Percentiles rank a stretch among this genome's conserved stretches.
phyloP scores from a whole-genome alignment of 306 rosid species.

The Dalbergia cochinchinensis region DNA sequence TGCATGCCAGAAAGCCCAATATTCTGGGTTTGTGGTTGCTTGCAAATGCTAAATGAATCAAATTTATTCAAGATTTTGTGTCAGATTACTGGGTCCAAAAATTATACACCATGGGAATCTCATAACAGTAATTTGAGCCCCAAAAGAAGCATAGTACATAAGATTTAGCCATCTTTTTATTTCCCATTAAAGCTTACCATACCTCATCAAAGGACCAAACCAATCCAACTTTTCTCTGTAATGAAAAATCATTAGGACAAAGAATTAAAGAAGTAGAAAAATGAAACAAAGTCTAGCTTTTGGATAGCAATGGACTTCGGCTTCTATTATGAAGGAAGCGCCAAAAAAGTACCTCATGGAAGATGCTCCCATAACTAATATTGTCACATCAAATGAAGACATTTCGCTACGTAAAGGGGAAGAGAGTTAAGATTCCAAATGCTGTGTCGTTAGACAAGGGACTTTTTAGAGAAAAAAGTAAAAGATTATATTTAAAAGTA shows the following conservation, averaged over 20 bases:
- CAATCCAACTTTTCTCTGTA: conserved; percentile 47
- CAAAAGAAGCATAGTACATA: conserved; percentile 42
- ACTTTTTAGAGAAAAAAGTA: not conserved
- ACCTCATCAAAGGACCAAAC: conserved; percentile 47
- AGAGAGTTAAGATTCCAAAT: conserved; percentile 56
- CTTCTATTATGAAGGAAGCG: conserved; percentile 43
- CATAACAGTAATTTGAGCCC: conserved; percentile 38
- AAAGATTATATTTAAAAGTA: too few species aligned
- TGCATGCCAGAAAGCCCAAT: conserved; percentile 63
- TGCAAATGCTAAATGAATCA: conserved; percentile 41
- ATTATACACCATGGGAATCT: conserved; percentile 50
- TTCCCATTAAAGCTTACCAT: conserved; percentile 31
- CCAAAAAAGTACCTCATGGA: conserved; percentile 41
- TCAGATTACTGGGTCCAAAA: conserved; percentile 58
- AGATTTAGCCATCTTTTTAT: conserved; percentile 35
- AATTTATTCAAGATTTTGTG: conserved; percentile 56
- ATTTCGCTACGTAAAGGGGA: conserved; percentile 42
- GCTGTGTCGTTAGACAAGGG: conserved; percentile 36
- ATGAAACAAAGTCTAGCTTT: conserved; percentile 42
- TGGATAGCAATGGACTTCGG: conserved; percentile 45
- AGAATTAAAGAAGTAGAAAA: conserved; percentile 21
- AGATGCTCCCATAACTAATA: conserved; percentile 53
- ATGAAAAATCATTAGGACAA: conserved; percentile 39
- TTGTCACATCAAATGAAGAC: conserved; percentile 55
- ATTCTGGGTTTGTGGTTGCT: conserved; percentile 66